Evolutionary conservation across 2,329 filamentous ascomycete genomes (phyloP), one percentile per base, ranked within the genome.

Genomic region (Emmonsia crescens): DNA sequence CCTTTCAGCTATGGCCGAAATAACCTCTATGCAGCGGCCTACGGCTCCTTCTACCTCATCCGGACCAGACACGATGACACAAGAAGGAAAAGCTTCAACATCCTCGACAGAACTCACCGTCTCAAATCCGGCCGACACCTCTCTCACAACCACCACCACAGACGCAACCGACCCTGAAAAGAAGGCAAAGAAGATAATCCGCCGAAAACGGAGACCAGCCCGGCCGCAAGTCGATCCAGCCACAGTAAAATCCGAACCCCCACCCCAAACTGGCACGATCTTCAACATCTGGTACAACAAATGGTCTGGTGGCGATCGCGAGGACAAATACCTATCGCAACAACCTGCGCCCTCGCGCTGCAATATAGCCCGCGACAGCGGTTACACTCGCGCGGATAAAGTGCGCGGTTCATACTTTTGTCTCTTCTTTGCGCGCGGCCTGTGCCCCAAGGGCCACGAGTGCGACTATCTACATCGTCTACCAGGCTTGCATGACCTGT

Each of bases 221-320:
- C 86, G 93, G 63, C 88, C 89, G 0, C 94, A 99, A 77, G 87
- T 96, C 70, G 94, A 99, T 71, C 85, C 91, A 1, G 85, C 88
- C 48, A 87, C 87, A 51, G 83, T 96, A 76, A 89, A 88, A 68
- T 87, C 87, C 40, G 91, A 96, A 69, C 88, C 89, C 3, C 91
- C 92, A 19, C 89, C 90, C 1, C 92, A 97, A 70, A 97, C 93
- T 0, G 94, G 94, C 60, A 96, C 90, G 0, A 91, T 92, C 62
- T 99, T 94, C 82, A 99, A 99, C 76, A 95, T 96, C 71, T 96
- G 92, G 93, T 96, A 96, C 78, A 96, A 96, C 79, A 97, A 96
- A 77, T 97, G 93, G 92, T 89, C 87, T 0, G 94, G 94, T 67
- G 94, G 94, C 70, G 94, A 99, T 76, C 85, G 91, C 64, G 93